Percentiles rank a stretch among this genome's conserved stretches.
phyloP scores from a whole-genome alignment of 768 basidiomycete species.

The Hysterangium stoloniferum region DNA sequence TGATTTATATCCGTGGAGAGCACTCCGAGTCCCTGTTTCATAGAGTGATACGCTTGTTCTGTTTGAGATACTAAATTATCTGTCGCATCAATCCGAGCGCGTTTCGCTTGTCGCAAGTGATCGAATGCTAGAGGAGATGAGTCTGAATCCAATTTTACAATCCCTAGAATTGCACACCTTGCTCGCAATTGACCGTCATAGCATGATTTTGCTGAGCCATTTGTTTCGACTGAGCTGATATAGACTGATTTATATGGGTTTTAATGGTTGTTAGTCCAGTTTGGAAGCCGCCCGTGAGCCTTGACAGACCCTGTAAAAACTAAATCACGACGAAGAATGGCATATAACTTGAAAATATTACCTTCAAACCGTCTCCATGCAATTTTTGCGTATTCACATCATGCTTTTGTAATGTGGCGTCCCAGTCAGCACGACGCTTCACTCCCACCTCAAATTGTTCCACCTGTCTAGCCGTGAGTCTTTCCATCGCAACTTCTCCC shows the following conservation, averaged over 20 bases:
- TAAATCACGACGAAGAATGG: not conserved
- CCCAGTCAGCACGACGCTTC: constrained; percentile 35
- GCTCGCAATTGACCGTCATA: constrained; percentile 35
- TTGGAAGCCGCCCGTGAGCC: constrained; percentile 31
- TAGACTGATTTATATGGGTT: not conserved
- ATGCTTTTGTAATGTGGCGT: constrained; percentile 35
- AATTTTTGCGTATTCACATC: constrained; percentile 44
- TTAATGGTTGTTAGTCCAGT: constrained; percentile 5
- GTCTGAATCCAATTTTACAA: not conserved
- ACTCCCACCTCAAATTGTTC: constrained; percentile 36
- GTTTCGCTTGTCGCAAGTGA: constrained; percentile 53
- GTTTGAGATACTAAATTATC: constrained; percentile 39
- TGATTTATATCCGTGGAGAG: constrained; percentile 41
- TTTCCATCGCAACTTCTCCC: constrained; percentile 42
- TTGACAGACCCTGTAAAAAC: constrained; percentile 33
- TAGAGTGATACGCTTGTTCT: constrained; percentile 42
- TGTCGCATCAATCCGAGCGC: constrained; percentile 57
- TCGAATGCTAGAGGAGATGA: constrained; percentile 44
- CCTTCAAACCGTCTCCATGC: constrained; percentile 55
- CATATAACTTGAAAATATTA: constrained; percentile 20
- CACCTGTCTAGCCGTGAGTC: constrained; percentile 43
- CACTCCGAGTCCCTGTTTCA: constrained; percentile 45
- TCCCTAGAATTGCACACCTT: constrained; percentile 29
- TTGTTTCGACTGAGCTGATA: constrained; percentile 2
- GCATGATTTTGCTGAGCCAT: constrained; percentile 29